Base-by-base conservation (phyloP, 768 basidiomycete species). In the Termitomyces sp. region DNA sequence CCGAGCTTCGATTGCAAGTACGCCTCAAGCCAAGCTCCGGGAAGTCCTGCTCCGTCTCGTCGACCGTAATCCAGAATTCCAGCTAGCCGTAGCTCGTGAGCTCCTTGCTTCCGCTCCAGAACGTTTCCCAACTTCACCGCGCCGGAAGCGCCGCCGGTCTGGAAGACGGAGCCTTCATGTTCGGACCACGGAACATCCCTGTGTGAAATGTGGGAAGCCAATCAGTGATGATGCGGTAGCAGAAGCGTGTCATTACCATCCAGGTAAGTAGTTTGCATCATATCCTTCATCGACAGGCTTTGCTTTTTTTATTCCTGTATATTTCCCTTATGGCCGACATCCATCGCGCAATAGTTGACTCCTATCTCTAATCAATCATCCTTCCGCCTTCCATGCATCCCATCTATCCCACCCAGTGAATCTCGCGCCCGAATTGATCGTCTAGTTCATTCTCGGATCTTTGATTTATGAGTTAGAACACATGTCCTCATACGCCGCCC, bases 41-140 rank as follows among this genome's bases (percentile, higher is more conserved):
- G 70, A 72, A 23, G 68, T 77, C 50, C 61, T 80, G 57, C 64
- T 73, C 44, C 75, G 71, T 53, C 69, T 81, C 5, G 74, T 75
- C 1, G 69, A 70, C 26, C 66, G 63, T 28, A 70, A 70, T 58
- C 71, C 74, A 0, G 68, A 64, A 16, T 73, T 80, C 57, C 71
- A 74, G 53, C 71, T 71, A 23, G 76, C 75, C 2, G 67, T 82
- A 35, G 71, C 69, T 46, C 73, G 71, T 56, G 77, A 79, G 62
- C 67, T 81, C 50, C 56, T 68, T 41, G 20, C 51, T 28, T 33
- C 28, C n/a, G 9, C 33, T 26, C 8, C 55, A 16, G 28, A 49
- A 30, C 56, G 58, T 9, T 14, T 57, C 47, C 41, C 66, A 56
- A 18, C 57, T 36, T 62, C 57, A 28, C 56, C 53, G 2, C 62